phyloP scores from a whole-genome alignment of 768 basidiomycete species.

The Russula sp. region DNA sequence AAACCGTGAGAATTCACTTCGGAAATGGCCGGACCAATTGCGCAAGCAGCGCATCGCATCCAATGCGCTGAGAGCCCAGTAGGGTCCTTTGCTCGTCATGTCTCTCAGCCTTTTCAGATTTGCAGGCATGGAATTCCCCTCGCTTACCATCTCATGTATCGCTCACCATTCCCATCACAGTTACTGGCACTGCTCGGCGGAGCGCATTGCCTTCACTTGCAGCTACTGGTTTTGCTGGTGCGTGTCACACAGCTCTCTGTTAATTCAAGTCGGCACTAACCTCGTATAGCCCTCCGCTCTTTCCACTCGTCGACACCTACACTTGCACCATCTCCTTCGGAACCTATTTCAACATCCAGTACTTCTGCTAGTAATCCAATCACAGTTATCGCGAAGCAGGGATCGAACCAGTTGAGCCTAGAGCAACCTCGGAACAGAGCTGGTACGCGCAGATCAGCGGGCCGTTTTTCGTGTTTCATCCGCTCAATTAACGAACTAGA shows the following conservation, averaged over 20 bases:
- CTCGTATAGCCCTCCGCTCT: conserved; percentile 43
- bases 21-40: background rate
- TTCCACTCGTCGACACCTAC: conserved; percentile 49
- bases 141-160: background rate
- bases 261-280: background rate
- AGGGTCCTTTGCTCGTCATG: conserved; percentile 8
- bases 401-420: conserved; percentile 79
- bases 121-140: conserved; percentile 3
- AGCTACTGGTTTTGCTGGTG: conserved; percentile 1
- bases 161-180: conserved; percentile 1
- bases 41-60: background rate
- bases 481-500: conserved; percentile 42
- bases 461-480: background rate
- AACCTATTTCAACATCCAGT: conserved; percentile 39
- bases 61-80: too few relatives aligned
- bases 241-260: conserved; percentile 2
- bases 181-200: conserved; percentile 12
- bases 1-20: background rate
- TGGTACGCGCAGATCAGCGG: conserved; percentile 42
- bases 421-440: conserved; percentile 88
- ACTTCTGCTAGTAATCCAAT: conserved; percentile 47
- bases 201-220: conserved; percentile 3
- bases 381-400: conserved; percentile 67
- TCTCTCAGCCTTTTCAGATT: conserved; percentile 11
- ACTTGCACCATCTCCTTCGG: conserved; percentile 34